Percentiles rank a stretch among this genome's conserved stretches.
Conservation (phyloP, 345 rosid genomes). For the Rhizophora apiculata region DNA sequence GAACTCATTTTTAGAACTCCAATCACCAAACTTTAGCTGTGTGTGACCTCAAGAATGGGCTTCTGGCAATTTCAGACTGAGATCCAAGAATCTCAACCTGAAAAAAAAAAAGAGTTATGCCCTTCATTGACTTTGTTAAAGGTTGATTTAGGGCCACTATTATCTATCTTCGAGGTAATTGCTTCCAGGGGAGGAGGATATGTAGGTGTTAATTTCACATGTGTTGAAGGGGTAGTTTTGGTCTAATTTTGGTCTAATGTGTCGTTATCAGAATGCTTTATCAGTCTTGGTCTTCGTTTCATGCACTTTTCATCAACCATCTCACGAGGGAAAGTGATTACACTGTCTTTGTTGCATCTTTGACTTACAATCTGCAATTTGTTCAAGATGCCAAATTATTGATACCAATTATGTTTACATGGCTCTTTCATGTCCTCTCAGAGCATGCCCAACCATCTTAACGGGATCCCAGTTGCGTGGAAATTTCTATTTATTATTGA, state of each 20-base stretch:
- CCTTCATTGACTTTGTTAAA: not conserved
- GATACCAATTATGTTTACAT: no score
- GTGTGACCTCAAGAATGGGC: not conserved
- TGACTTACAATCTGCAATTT: no score
- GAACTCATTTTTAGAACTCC: slow-evolving; percentile 4
- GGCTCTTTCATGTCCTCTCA: no score
- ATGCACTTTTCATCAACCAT: no score
- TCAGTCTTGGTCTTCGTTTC: no score
- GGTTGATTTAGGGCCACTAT: not conserved
- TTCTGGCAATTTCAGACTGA: no score
- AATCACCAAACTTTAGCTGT: not conserved
- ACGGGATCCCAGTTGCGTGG: no score
- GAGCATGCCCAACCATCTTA: no score
- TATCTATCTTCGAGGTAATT: not conserved
- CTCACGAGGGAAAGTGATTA: no score
- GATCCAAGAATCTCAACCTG: no score
- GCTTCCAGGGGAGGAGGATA: not conserved
- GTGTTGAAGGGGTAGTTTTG: not conserved
- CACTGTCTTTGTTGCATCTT: not conserved
- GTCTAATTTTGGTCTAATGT: not conserved
- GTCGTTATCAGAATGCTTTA: not conserved
- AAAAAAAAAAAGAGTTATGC: not conserved
- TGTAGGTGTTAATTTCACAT: not conserved
- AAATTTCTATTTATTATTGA: no score
- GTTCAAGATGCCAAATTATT: no score